Evolutionary conservation across 2,329 filamentous ascomycete species (phyloP).

Genomic region (Calonectria fujianensis): DNA sequence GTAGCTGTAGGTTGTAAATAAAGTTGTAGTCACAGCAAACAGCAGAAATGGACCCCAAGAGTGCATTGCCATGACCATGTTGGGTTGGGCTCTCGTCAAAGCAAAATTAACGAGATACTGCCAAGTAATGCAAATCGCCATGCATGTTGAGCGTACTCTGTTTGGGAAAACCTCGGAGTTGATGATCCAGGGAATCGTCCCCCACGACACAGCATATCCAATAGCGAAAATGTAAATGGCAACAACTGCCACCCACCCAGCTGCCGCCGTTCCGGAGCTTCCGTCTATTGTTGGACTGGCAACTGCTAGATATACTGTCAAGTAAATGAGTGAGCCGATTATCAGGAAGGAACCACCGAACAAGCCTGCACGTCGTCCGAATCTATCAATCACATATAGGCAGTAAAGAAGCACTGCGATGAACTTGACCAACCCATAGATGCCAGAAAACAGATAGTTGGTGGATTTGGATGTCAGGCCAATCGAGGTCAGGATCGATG

Average conservation of each 20-base stretch:
- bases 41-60: constrained; percentile 36
- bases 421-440: constrained; percentile 35
- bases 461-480: constrained; percentile 29
- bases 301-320: constrained; percentile 35
- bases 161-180: constrained; percentile 36
- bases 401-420: constrained; percentile 33
- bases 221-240: constrained; percentile 39
- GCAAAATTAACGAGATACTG: constrained; percentile 39
- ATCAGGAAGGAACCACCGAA: constrained; percentile 32
- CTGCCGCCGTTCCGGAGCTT: constrained; percentile 21
- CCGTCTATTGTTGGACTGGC: constrained; percentile 26
- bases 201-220: constrained; percentile 39
- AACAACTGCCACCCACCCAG: constrained; percentile 38
- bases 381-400: constrained; percentile 33
- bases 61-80: constrained; percentile 40
- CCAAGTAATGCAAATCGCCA: constrained; percentile 36
- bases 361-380: constrained; percentile 29
- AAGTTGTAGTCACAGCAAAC: constrained; percentile 23
- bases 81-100: constrained; percentile 33
- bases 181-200: constrained; percentile 39
- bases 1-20: constrained; percentile 29
- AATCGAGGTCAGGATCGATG: constrained; percentile 35
- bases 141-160: constrained; percentile 32
- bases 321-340: constrained; percentile 30
- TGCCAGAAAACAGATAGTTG: constrained; percentile 38